Base-by-base conservation (phyloP, 2,329 filamentous ascomycete genomes). In the Thielaviopsis cerberus region DNA sequence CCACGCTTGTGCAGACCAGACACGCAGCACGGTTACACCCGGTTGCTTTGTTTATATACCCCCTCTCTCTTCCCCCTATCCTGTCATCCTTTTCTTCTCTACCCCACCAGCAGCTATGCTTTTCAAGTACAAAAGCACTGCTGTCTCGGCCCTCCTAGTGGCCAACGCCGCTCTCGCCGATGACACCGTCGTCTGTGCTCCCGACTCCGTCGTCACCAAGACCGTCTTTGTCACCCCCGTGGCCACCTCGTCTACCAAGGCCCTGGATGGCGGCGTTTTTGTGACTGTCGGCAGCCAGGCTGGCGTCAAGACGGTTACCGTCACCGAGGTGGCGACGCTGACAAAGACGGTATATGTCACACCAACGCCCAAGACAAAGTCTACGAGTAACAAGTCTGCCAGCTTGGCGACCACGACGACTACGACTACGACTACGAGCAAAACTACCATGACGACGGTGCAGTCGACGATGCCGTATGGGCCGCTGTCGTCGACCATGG, bases 111-210 rank as follows among this genome's bases (percentile, higher is more conserved):
- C 41, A 22, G 20, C n/a, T 10, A 59, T 59, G 58, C 24, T 59
- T 25, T 22, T 26, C 54, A 59, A 59, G 53, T 59, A 59, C 58
- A 48, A 22, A 48, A 8, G 17, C n/a, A 53, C 58, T n/a, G 51
- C 58, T 23, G 48, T 57, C 30, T 51, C 58, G 2, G 54, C 54
- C 50, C 24, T 59, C 4, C 22, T 59, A 13, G 58, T 51, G 11
- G 30, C 26, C 30, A 59, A 57, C 22, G 24, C 54, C 37, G 58
- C 20, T 22, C 23, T 57, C 11, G 58, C 54, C 26, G 41, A 56
- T 10, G 54, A 59, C 17, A 22, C 30, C 10, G 26, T 50, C 7
- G 59, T 45, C 41, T 60, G 59, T 30, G 54, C 54, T 37, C 55
- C 55, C 17, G 22, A 48, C 17, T 22, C 55, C 20, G 51, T 53